Evolutionary conservation across 2,329 filamentous ascomycete genomes (phyloP).

Genomic region (Aureobasidium namibiae): DNA sequence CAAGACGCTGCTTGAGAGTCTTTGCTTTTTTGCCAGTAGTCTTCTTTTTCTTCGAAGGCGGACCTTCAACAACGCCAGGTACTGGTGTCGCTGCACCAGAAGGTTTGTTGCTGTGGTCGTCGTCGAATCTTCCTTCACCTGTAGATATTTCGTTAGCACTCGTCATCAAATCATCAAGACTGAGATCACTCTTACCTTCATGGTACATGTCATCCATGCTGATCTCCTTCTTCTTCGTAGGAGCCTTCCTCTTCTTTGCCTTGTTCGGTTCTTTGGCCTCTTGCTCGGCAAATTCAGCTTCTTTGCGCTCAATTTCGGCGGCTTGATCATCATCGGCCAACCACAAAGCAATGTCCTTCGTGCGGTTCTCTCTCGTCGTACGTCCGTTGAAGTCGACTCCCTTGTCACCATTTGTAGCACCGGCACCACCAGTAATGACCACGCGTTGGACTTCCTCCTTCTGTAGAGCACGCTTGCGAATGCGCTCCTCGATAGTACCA

Average conservation of each 20-base stretch:
- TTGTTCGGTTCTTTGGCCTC: conserved; percentile 47
- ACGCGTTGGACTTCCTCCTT: conserved; percentile 98
- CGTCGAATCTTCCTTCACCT: conserved; percentile 97
- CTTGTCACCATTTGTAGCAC: conserved; percentile 46
- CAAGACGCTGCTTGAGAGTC: conserved; percentile 41
- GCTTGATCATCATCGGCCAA: conserved; percentile 95
- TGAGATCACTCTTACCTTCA: conserved; percentile 66
- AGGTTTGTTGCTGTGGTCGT: conserved; percentile 71
- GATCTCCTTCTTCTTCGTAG: conserved; percentile 54
- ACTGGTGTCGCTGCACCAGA: conserved; percentile 81
- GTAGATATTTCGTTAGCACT: conserved; percentile 26
- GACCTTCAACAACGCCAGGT: conserved; percentile 41
- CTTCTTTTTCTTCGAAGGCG: conserved; percentile 48
- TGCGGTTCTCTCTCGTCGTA: conserved; percentile 71
- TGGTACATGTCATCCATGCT: conserved; percentile 96
- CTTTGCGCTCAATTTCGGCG: conserved; percentile 84
- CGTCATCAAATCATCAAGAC: conserved; percentile 12
- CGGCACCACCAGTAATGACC: conserved; percentile 80
- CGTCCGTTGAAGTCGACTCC: conserved; percentile 91
- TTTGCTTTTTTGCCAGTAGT: conserved; percentile 44
- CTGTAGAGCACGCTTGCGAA: conserved; percentile 90
- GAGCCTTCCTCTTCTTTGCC: conserved; percentile 40
- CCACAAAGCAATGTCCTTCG: conserved; percentile 98
- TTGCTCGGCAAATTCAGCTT: conserved; percentile 69
- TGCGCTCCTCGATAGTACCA: conserved; percentile 94